Base-by-base conservation (phyloP, 768 basidiomycete genomes). In the Pleurotus ostreatus region DNA sequence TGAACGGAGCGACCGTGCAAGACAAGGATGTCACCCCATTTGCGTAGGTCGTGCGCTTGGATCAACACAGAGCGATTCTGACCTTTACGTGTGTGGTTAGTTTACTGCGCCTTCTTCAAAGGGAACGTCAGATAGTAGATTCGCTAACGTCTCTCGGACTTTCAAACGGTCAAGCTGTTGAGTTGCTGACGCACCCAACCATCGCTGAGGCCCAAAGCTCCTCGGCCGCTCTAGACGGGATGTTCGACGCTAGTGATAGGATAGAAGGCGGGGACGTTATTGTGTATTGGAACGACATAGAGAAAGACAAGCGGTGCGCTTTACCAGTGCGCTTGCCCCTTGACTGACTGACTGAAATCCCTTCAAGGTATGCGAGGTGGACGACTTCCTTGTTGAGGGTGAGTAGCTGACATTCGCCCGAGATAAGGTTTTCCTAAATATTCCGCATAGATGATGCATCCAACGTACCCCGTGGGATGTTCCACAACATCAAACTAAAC, bases 181-280 rank as follows among this genome's bases (percentile, higher is more conserved):
- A 87, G 3, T 65, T 97, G 45, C 68, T 98, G 20, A 79, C 88
- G 0, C 84, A 93, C 67, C 74, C 80, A 0, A 73, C 71, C 8
- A 75, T 94, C 49, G 78, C 78, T 1, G 66, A 69, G 1, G 70
- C 81, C 1, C 80, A 84, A 57, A 72, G 72, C n/a, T 78, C 74
- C 39, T 71, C 69, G 12, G 79, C 71, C 16, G 74, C 77, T 4
- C 62, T 83, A 51, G 88, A 90, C 54, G 91, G 87, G 0, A 61
- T 97, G n/a, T 88, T 96, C 56, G 97, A 98, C 69, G 88, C 94
- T 1, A 93, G 89, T 57, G 96, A 99, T 69, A 75, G 91, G 15
- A 63, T 66, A 2, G 97, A 99, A 66, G 92, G 81, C 1, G 92
- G 87, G 0, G 77, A 72, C 37, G 77, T 89, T 3, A 78, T 95